Percentiles rank a stretch among this genome's conserved stretches.
Conservation (phyloP, 352 stramenopile species). For the Phytopythium boreale region DNA sequence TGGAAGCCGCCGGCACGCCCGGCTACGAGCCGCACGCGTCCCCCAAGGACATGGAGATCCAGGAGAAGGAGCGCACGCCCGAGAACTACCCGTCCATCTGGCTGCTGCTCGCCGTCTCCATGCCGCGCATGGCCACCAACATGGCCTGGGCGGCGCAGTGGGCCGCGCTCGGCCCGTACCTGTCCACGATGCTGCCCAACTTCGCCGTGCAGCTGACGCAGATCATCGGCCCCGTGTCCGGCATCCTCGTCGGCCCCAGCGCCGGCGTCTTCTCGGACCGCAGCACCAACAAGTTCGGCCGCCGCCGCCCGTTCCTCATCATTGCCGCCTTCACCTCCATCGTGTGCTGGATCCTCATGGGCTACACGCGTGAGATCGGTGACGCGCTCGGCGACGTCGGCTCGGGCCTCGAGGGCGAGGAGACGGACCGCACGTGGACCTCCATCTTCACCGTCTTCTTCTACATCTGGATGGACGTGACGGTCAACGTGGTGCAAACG, state of each 20-base stretch:
- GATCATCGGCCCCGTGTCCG: conserved; percentile 49
- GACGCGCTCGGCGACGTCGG: conserved; percentile 47
- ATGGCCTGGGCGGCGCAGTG: conserved; percentile 66
- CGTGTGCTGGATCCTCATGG: conserved; percentile 62
- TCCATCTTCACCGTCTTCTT: conserved; percentile 49
- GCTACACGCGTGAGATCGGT: conserved; percentile 54
- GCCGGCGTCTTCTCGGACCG: conserved; percentile 53
- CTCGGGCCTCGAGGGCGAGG: conserved; percentile 15
- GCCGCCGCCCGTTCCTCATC: conserved; percentile 41
- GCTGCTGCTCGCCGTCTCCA: conserved; percentile 47
- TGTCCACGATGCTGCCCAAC: conserved; percentile 46
- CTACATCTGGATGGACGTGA: conserved; percentile 71
- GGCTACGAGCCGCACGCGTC: conserved; percentile 25
- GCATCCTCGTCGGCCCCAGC: conserved; percentile 47
- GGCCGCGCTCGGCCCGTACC: conserved; percentile 50
- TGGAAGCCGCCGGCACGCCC: conserved; percentile 10
- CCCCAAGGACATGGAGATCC: conserved; percentile 13
- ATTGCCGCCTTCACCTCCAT: conserved; percentile 29
- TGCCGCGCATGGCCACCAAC: conserved; percentile 53
- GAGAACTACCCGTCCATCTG: conserved; percentile 32
- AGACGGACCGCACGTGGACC: conserved; percentile 38
- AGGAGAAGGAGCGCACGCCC: conserved; percentile 11
- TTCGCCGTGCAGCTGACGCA: conserved; percentile 42
- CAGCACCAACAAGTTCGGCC: conserved; percentile 34
- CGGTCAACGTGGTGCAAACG: conserved; percentile 55